Base-by-base conservation (phyloP, 2,329 filamentous ascomycete species). In the Elsinoe perseae region DNA sequence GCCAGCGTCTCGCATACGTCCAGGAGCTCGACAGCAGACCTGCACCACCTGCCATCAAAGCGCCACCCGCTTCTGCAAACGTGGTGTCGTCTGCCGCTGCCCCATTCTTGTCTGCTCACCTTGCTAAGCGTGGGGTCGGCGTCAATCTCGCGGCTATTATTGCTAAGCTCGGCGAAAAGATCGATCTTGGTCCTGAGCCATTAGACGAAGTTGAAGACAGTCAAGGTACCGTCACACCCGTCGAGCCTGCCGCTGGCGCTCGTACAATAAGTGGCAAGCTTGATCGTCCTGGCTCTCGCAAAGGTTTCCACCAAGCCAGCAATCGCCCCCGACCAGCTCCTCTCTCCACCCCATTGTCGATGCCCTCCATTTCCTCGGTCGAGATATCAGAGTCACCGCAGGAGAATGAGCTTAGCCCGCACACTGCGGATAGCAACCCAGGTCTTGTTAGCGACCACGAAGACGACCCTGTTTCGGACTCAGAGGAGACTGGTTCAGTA, bases 361-460 rank as follows among this genome's bases (percentile, higher is more conserved):
- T 18, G 42, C 32, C 32, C 8, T 50, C 55, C 34, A 44, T 48
- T 28, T 40, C 25, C 18, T 38, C 38, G 14, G 43, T 40, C 43
- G 63, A 65, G 27, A 61, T 64, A n/a, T 64, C 65, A 2, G 60
- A 64, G 32, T 68, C 67, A 16, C 65, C 66, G 5, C 61, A 64
- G 9, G 64, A 64, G 25, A 56, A 62, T 5, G 71, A 71, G 42
- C 68, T 76, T 58, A 75, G 72, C 59, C 75, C 75, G 28, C 69
- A 76, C 57, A 73, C 74, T 2, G 70, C 72, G 55, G 75, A 77
- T 63, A 75, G 72, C 62, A 75, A 75, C 53, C 75, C 75, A 14
- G 75, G 75, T 21, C 65, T 78, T 59, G 73, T 77, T 32, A 76
- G 73, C 61, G 75, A 78, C 59, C 73, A 76, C 63, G 75, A 77